Conservation (phyloP, 257 asterid species). For the Solanum pinnatisectum region DNA sequence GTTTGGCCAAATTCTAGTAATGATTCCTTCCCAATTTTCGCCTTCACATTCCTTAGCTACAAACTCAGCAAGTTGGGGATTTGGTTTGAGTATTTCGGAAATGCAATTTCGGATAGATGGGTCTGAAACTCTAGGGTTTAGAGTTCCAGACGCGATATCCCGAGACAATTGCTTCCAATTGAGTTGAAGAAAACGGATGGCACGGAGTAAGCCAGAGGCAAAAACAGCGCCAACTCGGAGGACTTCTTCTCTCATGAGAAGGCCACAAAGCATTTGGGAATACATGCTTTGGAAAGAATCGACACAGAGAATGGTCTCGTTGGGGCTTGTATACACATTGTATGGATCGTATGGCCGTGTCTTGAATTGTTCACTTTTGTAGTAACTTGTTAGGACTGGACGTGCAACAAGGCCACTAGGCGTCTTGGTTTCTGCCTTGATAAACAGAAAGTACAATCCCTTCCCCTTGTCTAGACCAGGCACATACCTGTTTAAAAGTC, state of each 20-base stretch:
- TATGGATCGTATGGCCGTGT: constrained; percentile 54
- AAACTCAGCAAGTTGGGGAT: constrained; percentile 36
- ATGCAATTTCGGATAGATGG: constrained; percentile 20
- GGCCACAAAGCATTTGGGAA: constrained; percentile 79
- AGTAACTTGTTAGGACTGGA: constrained; percentile 79
- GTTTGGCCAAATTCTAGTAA: constrained; percentile 75
- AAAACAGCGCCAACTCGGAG: constrained; percentile 82
- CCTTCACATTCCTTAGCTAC: constrained; percentile 43
- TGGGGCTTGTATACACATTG: constrained; percentile 71
- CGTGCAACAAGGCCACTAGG: constrained; percentile 73
- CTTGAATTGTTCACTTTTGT: constrained; percentile 71
- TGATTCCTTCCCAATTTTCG: constrained; percentile 61
- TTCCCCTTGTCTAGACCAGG: constrained; percentile 68
- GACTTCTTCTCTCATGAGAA: constrained; percentile 56
- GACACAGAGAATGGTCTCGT: constrained; percentile 60
- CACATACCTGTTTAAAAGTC: constrained; percentile 37
- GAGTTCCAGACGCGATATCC: constrained; percentile 45
- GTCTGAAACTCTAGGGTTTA: constrained; percentile 45
- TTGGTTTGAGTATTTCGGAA: constrained; percentile 29
- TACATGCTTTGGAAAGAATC: constrained; percentile 82
- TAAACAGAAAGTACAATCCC: constrained; percentile 59
- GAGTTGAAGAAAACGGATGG: constrained; percentile 58
- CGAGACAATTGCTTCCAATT: constrained; percentile 51
- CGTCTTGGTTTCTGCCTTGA: constrained; percentile 62
- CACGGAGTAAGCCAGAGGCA: constrained; percentile 74